phyloP scores from a whole-genome alignment of 768 basidiomycete species.

The Glaciozyma martinii region DNA sequence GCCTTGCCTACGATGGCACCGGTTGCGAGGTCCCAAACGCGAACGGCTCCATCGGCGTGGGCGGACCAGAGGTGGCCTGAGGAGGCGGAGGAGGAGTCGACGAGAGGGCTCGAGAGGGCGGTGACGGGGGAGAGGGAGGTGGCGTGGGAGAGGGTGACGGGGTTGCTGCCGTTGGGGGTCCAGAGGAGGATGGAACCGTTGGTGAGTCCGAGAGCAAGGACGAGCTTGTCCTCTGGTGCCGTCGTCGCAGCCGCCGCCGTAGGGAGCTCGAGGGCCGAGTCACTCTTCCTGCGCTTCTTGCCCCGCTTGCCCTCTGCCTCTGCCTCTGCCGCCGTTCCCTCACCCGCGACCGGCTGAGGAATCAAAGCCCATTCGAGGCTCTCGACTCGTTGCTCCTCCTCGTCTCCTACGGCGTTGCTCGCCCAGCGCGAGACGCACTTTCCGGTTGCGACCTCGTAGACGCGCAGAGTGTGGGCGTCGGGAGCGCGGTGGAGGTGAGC shows the following conservation, averaged over 20 bases:
- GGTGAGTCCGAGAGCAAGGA: conserved; percentile 27
- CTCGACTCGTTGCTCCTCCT: conserved; percentile 19
- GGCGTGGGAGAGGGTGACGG: conserved; percentile 16
- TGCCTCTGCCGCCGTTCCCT: background rate
- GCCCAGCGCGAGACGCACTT: conserved; percentile 28
- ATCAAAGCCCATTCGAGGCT: conserved; percentile 22
- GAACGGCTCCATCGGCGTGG: conserved; percentile 25
- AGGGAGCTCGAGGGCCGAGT: conserved; percentile 7
- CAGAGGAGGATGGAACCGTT: conserved; percentile 23
- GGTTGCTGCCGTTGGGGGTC: conserved; percentile 19
- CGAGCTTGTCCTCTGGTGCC: conserved; percentile 2
- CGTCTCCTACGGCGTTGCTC: conserved; percentile 11
- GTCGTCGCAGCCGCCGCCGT: background rate
- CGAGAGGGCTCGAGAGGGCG: conserved; percentile 18
- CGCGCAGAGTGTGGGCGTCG: conserved; percentile 27
- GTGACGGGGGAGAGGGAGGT: conserved; percentile 22
- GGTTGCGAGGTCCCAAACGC: conserved; percentile 18
- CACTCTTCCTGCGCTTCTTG: conserved; percentile 31
- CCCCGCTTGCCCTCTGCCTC: conserved; percentile 17
- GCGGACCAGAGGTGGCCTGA: conserved; percentile 28
- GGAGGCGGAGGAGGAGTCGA: background rate
- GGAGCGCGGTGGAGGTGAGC: conserved; percentile 23
- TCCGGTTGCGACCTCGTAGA: conserved; percentile 18
- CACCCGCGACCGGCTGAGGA: background rate
- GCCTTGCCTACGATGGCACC: conserved; percentile 18